Base-by-base conservation (phyloP, 106 monocot species). In the Dendrobium huoshanense region DNA sequence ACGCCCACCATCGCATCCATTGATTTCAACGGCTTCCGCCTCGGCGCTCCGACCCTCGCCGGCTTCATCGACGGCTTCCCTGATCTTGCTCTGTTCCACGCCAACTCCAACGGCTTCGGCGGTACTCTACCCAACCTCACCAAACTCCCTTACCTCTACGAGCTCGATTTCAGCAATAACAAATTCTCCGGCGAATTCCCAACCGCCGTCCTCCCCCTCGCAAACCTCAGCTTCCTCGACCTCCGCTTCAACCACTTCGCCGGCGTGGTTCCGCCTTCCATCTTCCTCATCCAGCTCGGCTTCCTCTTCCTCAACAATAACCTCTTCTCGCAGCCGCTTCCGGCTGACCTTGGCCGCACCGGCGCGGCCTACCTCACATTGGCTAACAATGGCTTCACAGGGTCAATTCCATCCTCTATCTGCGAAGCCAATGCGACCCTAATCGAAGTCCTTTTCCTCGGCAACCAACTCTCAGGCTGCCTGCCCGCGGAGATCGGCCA, bases 151-250 rank as follows among this genome's bases (percentile, higher is more conserved):
- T 87, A 58, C 78, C 67, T 93, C 85, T 93, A 83, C 87, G 92
- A 93, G 85, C 83, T 93, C 56, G 92, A 93, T 77, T 18, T 93
- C 78, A 88, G 88, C 78, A 93, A 88, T 85, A 93, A 93, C 83
- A 22, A 58, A 1, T 67, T 85, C 81, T 55, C 51, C 67, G 92
- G 92, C 20, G 9, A 19, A 4, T 91, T 88, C 82, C 90, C 90
- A 9, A 1, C 25, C 77, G 70, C 67, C 82, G 55, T 59, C 20
- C 78, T 78, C 37, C 19, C 40, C 20, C 56, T 59, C 40, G 3
- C 84, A 75, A 84, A 74, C 55, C 55, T 87, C 44, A 75, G 40
- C 43, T 85, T 80, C 77, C 77, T 79, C 17, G 43, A 55, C 68
- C 54, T 78, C 18, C 16, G 68, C 58, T 78, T 37, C 78, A 58